Base-by-base conservation (phyloP, 345 rosid genomes). In the Eucalyptus cloeziana region DNA sequence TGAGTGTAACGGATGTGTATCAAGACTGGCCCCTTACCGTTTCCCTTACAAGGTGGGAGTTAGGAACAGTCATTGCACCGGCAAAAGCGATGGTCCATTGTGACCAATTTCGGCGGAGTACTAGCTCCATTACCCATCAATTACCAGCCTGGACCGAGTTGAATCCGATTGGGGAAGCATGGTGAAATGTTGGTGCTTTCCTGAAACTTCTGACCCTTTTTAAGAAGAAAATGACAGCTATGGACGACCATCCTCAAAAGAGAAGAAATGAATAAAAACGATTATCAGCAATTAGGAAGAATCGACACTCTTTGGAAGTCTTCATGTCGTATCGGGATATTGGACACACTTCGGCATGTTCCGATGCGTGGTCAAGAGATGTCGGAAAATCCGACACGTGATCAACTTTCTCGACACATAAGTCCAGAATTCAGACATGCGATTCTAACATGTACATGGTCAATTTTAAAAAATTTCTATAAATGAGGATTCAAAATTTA, bases 331-430 rank as follows among this genome's bases (percentile, higher is more conserved):
- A 25, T 21, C 8, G 8, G 25, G 8, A 21, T 52, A 21, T 52
- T 21, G 58, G 5, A 52, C 2, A 19, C 0, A 0, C 1, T 21
- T 19, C 0, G 25, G 21, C 25, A 19, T 1, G 2, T 52, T 52
- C 0, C 2, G 5, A 19, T 52, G 8, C 0, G 2, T 0, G 1
- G 0, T 52, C 3, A 7, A 52, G 0, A 52, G 0, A 0, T 52
- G 1, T 19, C 2, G 24, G 0, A 52, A 52, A 52, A 52, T 52
- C 1, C 3, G 0, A 16, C 21, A 50, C 1, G 7, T 15, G 1
- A 52, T 52, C 1, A 3, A 0, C 8, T 52, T 2, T 52, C 1
- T 21, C 0, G 2, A 19, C 58, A 19, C 58, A 1, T 1, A 2
- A 19, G 58, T 19, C 10, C 3, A 0, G 2, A 52, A 52, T 19